phyloP scores from a whole-genome alignment of 192 early-diverging fungal species.

The Tieghemiomyces parasiticus region DNA sequence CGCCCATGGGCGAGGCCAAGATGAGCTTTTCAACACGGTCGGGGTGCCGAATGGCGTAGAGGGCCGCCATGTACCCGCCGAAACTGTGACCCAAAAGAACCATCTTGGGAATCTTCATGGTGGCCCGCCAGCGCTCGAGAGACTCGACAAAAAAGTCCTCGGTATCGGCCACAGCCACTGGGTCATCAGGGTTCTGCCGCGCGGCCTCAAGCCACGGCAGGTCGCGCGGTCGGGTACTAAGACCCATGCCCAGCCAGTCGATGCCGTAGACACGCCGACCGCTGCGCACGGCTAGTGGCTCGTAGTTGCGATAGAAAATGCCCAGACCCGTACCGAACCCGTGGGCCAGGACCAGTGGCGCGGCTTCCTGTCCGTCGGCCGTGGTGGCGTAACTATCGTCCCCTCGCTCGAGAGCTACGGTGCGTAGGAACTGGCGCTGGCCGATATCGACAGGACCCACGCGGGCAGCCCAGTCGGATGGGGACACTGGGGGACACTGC shows the following conservation, averaged over 20 bases:
- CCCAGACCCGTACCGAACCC: conserved; percentile 30
- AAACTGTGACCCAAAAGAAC: conserved; percentile 69
- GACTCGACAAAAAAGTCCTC: conserved; percentile 83
- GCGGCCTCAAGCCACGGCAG: conserved; percentile 16
- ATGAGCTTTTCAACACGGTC: conserved; percentile 73
- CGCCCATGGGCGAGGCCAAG: conserved; percentile 75
- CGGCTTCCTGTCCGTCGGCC: no score
- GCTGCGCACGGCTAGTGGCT: conserved; percentile 19
- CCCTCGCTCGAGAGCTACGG: neutral
- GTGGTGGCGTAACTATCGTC: no score
- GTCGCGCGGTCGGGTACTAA: conserved; percentile 58
- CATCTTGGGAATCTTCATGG: conserved; percentile 66
- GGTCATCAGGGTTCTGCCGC: conserved; percentile 26
- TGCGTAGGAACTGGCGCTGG: neutral
- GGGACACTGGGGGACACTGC: no score
- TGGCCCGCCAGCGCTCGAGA: conserved; percentile 73
- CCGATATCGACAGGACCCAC: neutral
- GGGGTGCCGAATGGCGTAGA: conserved; percentile 79
- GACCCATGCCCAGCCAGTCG: conserved; percentile 94
- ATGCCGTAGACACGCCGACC: conserved; percentile 23
- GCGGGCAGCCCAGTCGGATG: neutral
- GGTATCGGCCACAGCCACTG: conserved; percentile 31
- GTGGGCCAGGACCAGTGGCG: conserved; percentile 22
- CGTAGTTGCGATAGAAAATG: conserved; percentile 30
- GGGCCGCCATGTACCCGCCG: conserved; percentile 72